phyloP scores from a whole-genome alignment of 495 filamentous ascomycete species.

The Aspergillus sclerotiicarbonarius region DNA sequence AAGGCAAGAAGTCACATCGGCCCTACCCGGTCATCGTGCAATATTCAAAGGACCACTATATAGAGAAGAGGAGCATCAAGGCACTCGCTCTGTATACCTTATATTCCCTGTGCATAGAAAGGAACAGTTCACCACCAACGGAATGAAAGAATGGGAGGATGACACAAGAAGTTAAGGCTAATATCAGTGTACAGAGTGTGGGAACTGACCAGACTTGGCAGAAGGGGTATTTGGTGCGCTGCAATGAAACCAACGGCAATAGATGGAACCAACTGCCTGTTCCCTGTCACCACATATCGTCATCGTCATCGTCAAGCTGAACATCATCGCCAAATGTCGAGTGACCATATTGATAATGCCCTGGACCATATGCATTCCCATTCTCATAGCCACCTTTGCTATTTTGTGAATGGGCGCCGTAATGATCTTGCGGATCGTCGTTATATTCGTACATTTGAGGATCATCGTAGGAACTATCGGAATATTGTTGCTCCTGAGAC shows the following conservation, averaged over 20 bases:
- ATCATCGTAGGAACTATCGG: constrained; percentile 54
- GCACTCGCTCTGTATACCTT: constrained; percentile 11
- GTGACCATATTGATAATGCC: constrained; percentile 49
- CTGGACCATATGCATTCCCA: constrained; percentile 42
- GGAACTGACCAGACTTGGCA: constrained; percentile 23
- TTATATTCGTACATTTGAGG: constrained; percentile 59
- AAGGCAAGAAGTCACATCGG: constrained; percentile 25
- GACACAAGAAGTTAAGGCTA: constrained; percentile 14
- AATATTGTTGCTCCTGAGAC: constrained; percentile 54
- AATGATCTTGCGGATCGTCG: constrained; percentile 48
- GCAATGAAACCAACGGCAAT: constrained; percentile 26
- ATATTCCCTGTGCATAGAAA: constrained; percentile 19
- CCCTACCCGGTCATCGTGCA: constrained; percentile 10
- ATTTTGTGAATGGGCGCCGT: constrained; percentile 52
- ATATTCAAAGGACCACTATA: constrained; percentile 20
- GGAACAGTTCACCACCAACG: neutral
- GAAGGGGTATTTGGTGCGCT: constrained; percentile 39
- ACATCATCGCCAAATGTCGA: constrained; percentile 51
- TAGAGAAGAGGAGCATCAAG: constrained; percentile 15
- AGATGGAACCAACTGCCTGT: constrained; percentile 17
- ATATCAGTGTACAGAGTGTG: constrained; percentile 33
- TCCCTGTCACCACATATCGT: constrained; percentile 55
- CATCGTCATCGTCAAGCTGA: constrained; percentile 49
- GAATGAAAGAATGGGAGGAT: constrained; percentile 12
- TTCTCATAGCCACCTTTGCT: constrained; percentile 51